These are phyloP conservation scores for Clathrospora elynae DNA, from an alignment of 2,329 filamentous ascomycete species.

Conservation along the genomic window DNA sequence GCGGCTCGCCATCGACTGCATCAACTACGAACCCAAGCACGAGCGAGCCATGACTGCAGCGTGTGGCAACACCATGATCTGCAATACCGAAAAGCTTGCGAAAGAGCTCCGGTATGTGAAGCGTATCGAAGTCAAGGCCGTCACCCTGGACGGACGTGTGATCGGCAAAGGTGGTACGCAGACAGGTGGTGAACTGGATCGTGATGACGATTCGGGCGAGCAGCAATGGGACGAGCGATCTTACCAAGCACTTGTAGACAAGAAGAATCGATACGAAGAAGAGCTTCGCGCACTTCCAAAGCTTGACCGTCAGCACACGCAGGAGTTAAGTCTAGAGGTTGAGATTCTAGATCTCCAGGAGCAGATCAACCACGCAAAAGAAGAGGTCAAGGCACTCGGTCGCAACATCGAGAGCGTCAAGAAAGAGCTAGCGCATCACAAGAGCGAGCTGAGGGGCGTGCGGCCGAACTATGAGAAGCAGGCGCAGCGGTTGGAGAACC, in stretches of 20 bases:
- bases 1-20: conserved; percentile 90
- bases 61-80: conserved; percentile 93
- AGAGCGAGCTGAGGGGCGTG: conserved; percentile 74
- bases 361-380: conserved; percentile 70
- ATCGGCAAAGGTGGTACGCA: conserved; percentile 97
- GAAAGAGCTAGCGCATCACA: conserved; percentile 76
- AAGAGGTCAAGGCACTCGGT: conserved; percentile 77
- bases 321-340: conserved; percentile 80
- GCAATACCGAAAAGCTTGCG: conserved; percentile 82
- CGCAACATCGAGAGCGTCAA: conserved; percentile 85
- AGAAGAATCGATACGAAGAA: conserved; percentile 74
- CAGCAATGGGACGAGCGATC: conserved; percentile 89
- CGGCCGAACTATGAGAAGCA: conserved; percentile 79
- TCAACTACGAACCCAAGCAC: conserved; percentile 86
- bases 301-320: conserved; percentile 72
- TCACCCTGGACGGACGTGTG: conserved; percentile 91
- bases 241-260: conserved; percentile 79
- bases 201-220: conserved; percentile 68
- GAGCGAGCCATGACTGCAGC: conserved; percentile 94
- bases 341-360: conserved; percentile 82
- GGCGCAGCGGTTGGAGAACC: conserved; percentile 67
- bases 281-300: conserved; percentile 82
- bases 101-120: conserved; percentile 88
- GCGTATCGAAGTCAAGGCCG: conserved; percentile 87
- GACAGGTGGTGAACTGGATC: conserved; percentile 85